Evolutionary conservation across 1,284 basidiomycete genomes (phyloP), one percentile per base, ranked within the genome.

Genomic region (Cryptococcus sp.): DNA sequence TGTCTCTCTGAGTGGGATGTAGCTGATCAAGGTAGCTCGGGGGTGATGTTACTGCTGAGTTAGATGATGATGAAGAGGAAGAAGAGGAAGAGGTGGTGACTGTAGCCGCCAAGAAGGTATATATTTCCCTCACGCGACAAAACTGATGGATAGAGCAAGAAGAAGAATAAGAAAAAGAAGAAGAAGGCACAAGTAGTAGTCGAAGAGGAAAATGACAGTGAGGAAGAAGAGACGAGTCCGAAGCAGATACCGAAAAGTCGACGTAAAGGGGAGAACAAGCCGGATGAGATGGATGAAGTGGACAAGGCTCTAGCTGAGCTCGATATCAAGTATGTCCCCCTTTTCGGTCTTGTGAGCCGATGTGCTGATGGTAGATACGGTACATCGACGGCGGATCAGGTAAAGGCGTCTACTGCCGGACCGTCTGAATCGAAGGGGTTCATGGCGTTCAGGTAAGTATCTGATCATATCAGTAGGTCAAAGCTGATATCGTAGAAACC

Each of bases 281-380:
- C 47, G 71, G 84, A 79, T 66, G 80, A 39, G 76, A 23, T 87
- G 57, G 86, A 92, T 63, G 88, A 93, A 58, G 77, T 94, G 24
- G 90, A 93, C 66, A 79, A 82, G 52, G 90, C 85, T 0, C 78
- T 94, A 9, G 85, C 84, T 2, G 90, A 93, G 66, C 78, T 96
- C 21, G 85, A 86, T 3, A 61, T 84, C 51, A 86, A 87, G 84
- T 86, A 69, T 46, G 79, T 76, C n/a, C 18, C 16, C 37, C 21
- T 7, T 10, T 14, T 23, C 18, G 23, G 13, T 25, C 5, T n/a
- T 23, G 23, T 18, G 11, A 31, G 13, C 54, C 48, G 54, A 50
- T 41, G 36, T 21, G n/a, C 3, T 24, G 10, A 7, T 2, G 46
- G 22, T 3, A 62, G 64, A 42, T 62, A 64, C 46, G 63, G 61